phyloP scores from a whole-genome alignment of 164 flowering plant species.

The Macadamia tetraphylla region DNA sequence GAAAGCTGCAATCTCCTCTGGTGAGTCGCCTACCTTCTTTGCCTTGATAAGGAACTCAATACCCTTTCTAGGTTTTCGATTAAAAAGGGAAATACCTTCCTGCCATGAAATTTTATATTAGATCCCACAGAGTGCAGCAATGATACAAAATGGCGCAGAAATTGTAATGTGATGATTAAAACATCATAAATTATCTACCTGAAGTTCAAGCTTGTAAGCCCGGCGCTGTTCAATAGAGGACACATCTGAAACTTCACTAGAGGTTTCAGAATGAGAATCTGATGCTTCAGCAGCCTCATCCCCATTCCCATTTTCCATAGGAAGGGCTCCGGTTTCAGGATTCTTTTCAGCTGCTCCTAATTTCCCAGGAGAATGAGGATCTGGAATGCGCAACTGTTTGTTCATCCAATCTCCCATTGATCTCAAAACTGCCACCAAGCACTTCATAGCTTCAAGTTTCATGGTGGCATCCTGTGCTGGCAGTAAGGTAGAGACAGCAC shows the following conservation, averaged over 20 bases:
- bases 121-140: slow-evolving; percentile 4
- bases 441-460: slow-evolving; percentile 75
- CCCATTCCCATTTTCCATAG: slow-evolving; percentile 67
- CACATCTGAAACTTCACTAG: slow-evolving; percentile 84
- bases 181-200: slow-evolving; percentile 30
- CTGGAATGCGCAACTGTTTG: slow-evolving; percentile 89
- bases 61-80: slow-evolving; percentile 70
- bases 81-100: slow-evolving; percentile 86
- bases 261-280: slow-evolving; percentile 76
- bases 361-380: slow-evolving; percentile 61
- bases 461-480: slow-evolving; percentile 67
- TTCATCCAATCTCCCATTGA: slow-evolving; percentile 99
- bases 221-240: slow-evolving; percentile 77
- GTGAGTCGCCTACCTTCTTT: background rate
- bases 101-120: slow-evolving; percentile 39
- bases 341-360: slow-evolving; percentile 48
- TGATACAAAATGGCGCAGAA: background rate
- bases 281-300: slow-evolving; percentile 76
- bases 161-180: background rate
- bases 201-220: slow-evolving; percentile 78
- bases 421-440: slow-evolving; percentile 69
- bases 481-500: slow-evolving; percentile 49
- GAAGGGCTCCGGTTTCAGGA: slow-evolving; percentile 47
- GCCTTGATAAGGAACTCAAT: slow-evolving; percentile 53
- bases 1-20: background rate